phyloP scores from a whole-genome alignment of 306 rosid genomes.

The Arachis stenosperma region DNA sequence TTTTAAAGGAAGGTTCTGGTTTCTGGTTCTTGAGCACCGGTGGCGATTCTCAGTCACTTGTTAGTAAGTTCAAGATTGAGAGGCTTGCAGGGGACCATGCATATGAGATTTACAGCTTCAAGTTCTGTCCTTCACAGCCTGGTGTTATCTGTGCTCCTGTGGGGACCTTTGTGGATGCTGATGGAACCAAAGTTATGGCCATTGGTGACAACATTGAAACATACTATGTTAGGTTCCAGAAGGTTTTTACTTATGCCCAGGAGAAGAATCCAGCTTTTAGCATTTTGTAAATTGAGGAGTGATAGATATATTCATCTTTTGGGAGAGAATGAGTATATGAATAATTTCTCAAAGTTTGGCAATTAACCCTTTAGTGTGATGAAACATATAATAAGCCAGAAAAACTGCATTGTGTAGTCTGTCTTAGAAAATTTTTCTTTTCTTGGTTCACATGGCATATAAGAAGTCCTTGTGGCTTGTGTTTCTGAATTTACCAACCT shows the following conservation, averaged over 20 bases:
- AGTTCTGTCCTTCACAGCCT: conserved; percentile 42
- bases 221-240: conserved; percentile 46
- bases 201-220: conserved; percentile 37
- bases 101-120: conserved; percentile 45
- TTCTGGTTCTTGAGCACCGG: conserved; percentile 41
- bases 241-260: background rate
- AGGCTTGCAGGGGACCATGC: conserved; percentile 45
- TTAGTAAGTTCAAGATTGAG: conserved; percentile 46
- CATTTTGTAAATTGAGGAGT: background rate
- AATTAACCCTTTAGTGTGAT: background rate
- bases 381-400: background rate
- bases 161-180: conserved; percentile 36
- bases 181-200: conserved; percentile 47
- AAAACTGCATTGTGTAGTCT: background rate
- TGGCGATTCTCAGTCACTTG: conserved; percentile 12
- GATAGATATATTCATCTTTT: no score
- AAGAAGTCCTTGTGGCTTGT: background rate
- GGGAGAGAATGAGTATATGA: no score
- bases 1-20: conserved; percentile 36
- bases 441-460: conserved; percentile 14
- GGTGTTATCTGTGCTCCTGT: conserved; percentile 45
- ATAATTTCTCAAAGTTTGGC: background rate
- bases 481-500: background rate
- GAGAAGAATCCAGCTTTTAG: conserved; percentile 19
- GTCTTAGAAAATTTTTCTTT: background rate